Conservation (phyloP, 2,329 filamentous ascomycete species). For the Colletotrichum tropicale region DNA sequence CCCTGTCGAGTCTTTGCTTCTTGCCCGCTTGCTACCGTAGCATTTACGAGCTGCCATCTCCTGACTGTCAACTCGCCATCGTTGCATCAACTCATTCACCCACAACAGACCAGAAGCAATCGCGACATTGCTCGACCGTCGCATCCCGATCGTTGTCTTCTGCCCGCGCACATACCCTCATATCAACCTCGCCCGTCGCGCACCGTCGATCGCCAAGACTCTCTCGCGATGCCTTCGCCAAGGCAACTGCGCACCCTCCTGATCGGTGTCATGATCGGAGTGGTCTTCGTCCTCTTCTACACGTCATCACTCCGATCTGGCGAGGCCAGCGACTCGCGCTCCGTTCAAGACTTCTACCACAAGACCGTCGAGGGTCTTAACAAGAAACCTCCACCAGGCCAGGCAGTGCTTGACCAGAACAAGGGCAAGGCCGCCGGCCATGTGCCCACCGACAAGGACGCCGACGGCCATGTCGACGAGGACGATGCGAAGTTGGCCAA, state of each 20-base stretch:
- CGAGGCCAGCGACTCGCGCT: constrained; percentile 46
- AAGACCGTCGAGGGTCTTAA: constrained; percentile 61
- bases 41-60: neutral
- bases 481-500: constrained; percentile 59
- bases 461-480: constrained; percentile 59
- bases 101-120: neutral
- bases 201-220: neutral
- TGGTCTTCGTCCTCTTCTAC: constrained; percentile 76
- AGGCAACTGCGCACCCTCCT: constrained; percentile 72
- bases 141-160: neutral
- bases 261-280: constrained; percentile 65
- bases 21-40: neutral
- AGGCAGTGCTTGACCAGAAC: constrained; percentile 45
- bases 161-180: neutral
- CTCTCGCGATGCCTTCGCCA: constrained; percentile 65
- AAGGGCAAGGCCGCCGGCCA: constrained; percentile 41
- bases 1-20: neutral
- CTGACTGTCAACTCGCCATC: neutral
- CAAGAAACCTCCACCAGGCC: constrained; percentile 25
- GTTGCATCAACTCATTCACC: neutral
- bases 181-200: neutral
- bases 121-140: neutral
- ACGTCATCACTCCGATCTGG: constrained; percentile 63
- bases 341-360: constrained; percentile 61
- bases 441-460: constrained; percentile 52